Evolutionary conservation across 192 early-diverging fungal genomes (phyloP).

Genomic region (Gorgonomyces haynaldii): DNA sequence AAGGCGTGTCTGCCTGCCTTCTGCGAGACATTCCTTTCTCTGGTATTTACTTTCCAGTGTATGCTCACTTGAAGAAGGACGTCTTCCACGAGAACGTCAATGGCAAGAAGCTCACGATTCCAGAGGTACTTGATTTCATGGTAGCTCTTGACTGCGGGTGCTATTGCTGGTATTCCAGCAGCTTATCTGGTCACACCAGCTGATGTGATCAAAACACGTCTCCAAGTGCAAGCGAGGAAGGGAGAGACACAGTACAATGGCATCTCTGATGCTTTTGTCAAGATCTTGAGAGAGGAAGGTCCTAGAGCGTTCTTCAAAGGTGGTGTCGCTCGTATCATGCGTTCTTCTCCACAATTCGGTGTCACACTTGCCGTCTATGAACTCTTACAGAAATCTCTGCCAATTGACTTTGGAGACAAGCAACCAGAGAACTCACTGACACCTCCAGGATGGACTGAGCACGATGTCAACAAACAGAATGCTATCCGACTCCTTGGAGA

Average conservation of each 20-base stretch:
- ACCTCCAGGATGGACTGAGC: background rate
- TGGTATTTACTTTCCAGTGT: slow-evolving; percentile 93
- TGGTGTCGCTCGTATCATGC: slow-evolving; percentile 80
- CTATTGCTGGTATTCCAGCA: slow-evolving; percentile 91
- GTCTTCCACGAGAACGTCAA: slow-evolving; percentile 74
- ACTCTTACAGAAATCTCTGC: slow-evolving; percentile 52
- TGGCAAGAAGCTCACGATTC: slow-evolving; percentile 48
- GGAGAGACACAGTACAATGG: slow-evolving; percentile 83
- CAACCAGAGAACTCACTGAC: background rate
- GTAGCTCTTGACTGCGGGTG: slow-evolving; percentile 77
- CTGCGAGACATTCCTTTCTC: slow-evolving; percentile 95
- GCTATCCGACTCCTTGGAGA: slow-evolving; percentile 1
- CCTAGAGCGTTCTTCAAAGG: slow-evolving; percentile 95
- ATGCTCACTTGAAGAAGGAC: slow-evolving; percentile 93
- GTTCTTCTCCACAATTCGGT: slow-evolving; percentile 95
- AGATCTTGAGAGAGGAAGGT: slow-evolving; percentile 85
- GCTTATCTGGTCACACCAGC: slow-evolving; percentile 95
- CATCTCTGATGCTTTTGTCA: slow-evolving; percentile 70
- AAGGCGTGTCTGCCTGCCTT: slow-evolving; percentile 84
- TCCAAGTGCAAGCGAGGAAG: slow-evolving; percentile 84
- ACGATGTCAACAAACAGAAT: slow-evolving; percentile 1
- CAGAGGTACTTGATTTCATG: slow-evolving; percentile 27
- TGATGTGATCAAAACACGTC: slow-evolving; percentile 95
- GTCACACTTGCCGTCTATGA: slow-evolving; percentile 92
- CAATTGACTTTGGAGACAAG: slow-evolving; percentile 20